Conservation (phyloP, 2,329 filamentous ascomycete genomes). For the Colletotrichum navitas region DNA sequence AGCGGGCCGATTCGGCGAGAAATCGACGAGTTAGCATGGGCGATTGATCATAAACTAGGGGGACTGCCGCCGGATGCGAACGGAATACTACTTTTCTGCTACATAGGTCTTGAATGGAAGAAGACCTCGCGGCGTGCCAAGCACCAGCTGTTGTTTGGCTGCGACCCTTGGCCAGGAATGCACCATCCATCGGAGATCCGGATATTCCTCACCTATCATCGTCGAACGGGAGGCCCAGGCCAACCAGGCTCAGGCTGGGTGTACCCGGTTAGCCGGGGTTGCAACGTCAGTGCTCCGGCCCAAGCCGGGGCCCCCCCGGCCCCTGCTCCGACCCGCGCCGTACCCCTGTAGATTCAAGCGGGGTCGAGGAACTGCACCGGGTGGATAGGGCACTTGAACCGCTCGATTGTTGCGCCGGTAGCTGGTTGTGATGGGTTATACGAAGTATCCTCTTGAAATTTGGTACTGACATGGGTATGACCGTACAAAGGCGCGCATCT, state of each 20-base stretch:
- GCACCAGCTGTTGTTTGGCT: background rate
- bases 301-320: conserved; percentile 11
- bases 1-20: conserved; percentile 3
- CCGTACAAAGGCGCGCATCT: background rate
- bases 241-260: background rate
- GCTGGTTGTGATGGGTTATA: conserved; percentile 16
- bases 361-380: conserved; percentile 25
- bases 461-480: background rate
- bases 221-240: conserved; percentile 21
- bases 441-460: background rate
- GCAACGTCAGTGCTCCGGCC: background rate
- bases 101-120: background rate
- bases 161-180: background rate
- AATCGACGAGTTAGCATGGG: conserved; percentile 8
- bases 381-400: conserved; percentile 12
- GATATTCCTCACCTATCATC: background rate
- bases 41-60: conserved; percentile 4
- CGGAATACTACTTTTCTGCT: background rate
- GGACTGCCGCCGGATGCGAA: conserved; percentile 16
- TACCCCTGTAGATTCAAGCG: background rate
- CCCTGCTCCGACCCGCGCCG: conserved; percentile 1
- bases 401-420: background rate
- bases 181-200: background rate
- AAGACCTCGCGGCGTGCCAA: background rate
- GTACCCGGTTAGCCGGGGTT: conserved; percentile 11